phyloP scores from a whole-genome alignment of 441 rosid species.

The Mallotus japonicus region DNA sequence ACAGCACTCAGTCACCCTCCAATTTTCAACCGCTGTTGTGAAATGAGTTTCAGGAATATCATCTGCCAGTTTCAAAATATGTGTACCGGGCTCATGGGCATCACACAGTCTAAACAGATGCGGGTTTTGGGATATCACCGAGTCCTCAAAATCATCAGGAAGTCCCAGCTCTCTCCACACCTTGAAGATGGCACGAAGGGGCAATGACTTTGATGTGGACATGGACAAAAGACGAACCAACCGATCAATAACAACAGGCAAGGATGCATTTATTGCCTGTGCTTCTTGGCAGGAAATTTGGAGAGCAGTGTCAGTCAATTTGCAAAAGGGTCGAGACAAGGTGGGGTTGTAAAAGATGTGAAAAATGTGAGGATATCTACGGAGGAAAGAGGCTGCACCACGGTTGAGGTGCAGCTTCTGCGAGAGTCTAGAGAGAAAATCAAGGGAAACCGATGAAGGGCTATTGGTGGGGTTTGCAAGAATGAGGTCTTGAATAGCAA shows the following conservation, averaged over 20 bases:
- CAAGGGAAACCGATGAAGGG: conserved; percentile 63
- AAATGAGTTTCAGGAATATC: conserved; percentile 35
- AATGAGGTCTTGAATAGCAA: conserved; percentile 72
- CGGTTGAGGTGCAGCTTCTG: conserved; percentile 80
- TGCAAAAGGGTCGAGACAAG: conserved; percentile 56
- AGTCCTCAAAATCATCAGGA: conserved; percentile 89
- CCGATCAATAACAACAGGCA: conserved; percentile 59
- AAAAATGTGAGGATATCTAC: conserved; percentile 73
- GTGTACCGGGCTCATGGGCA: conserved; percentile 67
- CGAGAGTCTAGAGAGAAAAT: conserved; percentile 75
- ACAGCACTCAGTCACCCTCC: conserved; percentile 75
- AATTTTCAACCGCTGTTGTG: conserved; percentile 60
- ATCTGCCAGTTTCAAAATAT: conserved; percentile 53
- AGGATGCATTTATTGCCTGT: conserved; percentile 42
- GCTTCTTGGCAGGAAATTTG: conserved; percentile 56
- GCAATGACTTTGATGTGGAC: conserved; percentile 62
- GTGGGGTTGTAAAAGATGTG: conserved; percentile 56
- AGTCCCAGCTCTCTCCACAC: conserved; percentile 95
- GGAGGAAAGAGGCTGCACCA: conserved; percentile 69
- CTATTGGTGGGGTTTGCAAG: conserved; percentile 52
- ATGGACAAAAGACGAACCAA: conserved; percentile 62
- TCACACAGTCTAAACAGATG: conserved; percentile 48
- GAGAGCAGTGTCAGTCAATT: conserved; percentile 51
- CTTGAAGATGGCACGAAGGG: conserved; percentile 78
- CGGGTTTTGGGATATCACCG: conserved; percentile 57